Conservation (phyloP, 495 filamentous ascomycete genomes). For the Sphaerosporella brunnea region DNA sequence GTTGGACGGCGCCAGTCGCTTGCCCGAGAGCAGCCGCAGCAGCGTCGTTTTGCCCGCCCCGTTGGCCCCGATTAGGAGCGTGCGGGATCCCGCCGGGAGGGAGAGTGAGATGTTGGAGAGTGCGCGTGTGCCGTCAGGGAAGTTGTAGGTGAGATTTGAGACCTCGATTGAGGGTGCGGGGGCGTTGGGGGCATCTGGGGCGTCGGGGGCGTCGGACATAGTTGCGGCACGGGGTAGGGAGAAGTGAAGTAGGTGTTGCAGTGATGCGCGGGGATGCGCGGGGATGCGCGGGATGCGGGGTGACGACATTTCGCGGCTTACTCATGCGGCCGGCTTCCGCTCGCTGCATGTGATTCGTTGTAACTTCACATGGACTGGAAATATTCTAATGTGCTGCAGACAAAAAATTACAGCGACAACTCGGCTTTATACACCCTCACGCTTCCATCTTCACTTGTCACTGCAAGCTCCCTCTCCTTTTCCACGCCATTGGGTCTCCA, state of each 20-base stretch:
- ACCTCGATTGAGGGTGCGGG: conserved; percentile 39
- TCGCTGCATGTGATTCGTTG: too few relatives aligned
- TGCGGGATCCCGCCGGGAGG: conserved; percentile 68
- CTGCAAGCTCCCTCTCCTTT: conserved; percentile 41
- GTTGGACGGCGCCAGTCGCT: conserved; percentile 62
- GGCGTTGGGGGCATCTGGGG: too few relatives aligned
- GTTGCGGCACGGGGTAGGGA: too few relatives aligned
- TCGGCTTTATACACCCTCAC: conserved; percentile 52
- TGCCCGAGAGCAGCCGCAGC: conserved; percentile 58
- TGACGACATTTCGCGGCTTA: too few relatives aligned
- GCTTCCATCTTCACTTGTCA: conserved; percentile 71
- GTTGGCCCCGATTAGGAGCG: conserved; percentile 87
- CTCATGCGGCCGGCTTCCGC: too few relatives aligned
- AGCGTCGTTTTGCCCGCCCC: conserved; percentile 96
- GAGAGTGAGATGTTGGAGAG: conserved; percentile 50
- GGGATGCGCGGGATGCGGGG: too few relatives aligned
- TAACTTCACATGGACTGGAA: too few relatives aligned
- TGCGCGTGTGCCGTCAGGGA: conserved; percentile 61
- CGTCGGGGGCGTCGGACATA: too few relatives aligned
- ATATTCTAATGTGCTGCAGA: too few relatives aligned
- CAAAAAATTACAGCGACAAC: too few relatives aligned
- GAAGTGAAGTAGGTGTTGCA: too few relatives aligned
- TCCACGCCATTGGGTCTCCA: conserved; percentile 45
- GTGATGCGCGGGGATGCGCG: too few relatives aligned
- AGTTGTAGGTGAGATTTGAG: conserved; percentile 65